Evolutionary conservation across 495 filamentous ascomycete genomes (phyloP).

Genomic region (Collariella sp.): DNA sequence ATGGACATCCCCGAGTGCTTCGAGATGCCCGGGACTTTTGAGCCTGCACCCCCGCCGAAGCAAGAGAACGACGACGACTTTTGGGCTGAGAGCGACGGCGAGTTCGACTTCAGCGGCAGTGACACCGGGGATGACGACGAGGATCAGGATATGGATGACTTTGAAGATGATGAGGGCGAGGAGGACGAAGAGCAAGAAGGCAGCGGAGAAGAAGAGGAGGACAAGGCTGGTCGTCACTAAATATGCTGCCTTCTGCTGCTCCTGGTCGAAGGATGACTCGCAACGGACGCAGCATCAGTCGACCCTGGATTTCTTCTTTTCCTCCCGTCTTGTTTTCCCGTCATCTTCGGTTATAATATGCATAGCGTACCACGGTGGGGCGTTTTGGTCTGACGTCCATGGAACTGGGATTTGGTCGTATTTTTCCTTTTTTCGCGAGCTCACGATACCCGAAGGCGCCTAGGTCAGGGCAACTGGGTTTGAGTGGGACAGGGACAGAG

Average conservation of each 20-base stretch:
- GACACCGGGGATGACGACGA: constrained; percentile 49
- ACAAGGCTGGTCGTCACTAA: neutral
- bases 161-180: constrained; percentile 38
- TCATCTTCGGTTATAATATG: constrained; percentile 18
- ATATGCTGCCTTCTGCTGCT: neutral
- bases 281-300: neutral
- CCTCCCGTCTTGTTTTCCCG: neutral
- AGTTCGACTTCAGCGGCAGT: constrained; percentile 71
- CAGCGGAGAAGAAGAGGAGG: constrained; percentile 3
- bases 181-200: constrained; percentile 29
- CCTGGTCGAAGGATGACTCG: neutral
- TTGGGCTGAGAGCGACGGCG: constrained; percentile 76
- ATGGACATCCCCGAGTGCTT: constrained; percentile 73
- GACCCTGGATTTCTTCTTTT: neutral
- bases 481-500: neutral
- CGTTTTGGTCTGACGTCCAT: constrained; percentile 4
- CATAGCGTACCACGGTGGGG: constrained; percentile 26
- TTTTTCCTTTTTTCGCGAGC: neutral
- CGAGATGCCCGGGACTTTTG: constrained; percentile 67
- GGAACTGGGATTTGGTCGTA: neutral
- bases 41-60: constrained; percentile 54
- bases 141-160: constrained; percentile 45
- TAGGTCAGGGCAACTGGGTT: neutral
- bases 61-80: constrained; percentile 66
- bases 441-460: neutral